Evolutionary conservation across 805 yeast genomes (phyloP).

Genomic region (Spathaspora gorwiae): DNA sequence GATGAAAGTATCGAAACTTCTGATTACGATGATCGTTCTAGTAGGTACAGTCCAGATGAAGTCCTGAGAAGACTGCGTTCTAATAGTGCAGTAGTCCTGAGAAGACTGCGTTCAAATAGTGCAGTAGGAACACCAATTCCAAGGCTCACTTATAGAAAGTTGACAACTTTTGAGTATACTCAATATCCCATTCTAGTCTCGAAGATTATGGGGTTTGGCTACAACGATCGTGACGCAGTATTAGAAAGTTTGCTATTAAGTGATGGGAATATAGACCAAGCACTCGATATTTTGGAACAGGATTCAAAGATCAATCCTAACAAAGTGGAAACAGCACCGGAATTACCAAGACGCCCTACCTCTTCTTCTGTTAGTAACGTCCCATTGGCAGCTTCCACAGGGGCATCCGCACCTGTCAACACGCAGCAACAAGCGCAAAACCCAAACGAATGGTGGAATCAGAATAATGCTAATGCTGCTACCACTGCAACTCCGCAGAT

Average conservation of each 20-base stretch:
- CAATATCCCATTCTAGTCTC: slow-evolving; percentile 48
- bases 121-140: slow-evolving; percentile 22
- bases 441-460: slow-evolving; percentile 11
- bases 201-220: slow-evolving; percentile 50
- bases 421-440: slow-evolving; percentile 4
- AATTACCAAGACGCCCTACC: slow-evolving; percentile 38
- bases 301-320: slow-evolving; percentile 31
- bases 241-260: slow-evolving; percentile 60
- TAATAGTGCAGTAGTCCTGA: slow-evolving; percentile 2
- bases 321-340: slow-evolving; percentile 45
- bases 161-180: slow-evolving; percentile 49
- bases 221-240: slow-evolving; percentile 48
- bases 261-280: slow-evolving; percentile 55
- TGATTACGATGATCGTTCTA: slow-evolving; percentile 30
- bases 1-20: slow-evolving; percentile 29
- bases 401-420: slow-evolving; percentile 14
- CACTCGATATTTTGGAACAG: slow-evolving; percentile 52
- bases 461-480: slow-evolving; percentile 10
- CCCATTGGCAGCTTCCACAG: slow-evolving; percentile 5
- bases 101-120: slow-evolving; percentile 17
- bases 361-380: slow-evolving; percentile 15
- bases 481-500: slow-evolving; percentile 33
- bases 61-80: slow-evolving; percentile 5
- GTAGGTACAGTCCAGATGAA: slow-evolving; percentile 19
- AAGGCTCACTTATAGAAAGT: slow-evolving; percentile 44